phyloP scores from a whole-genome alignment of 1,284 basidiomycete species.

The Tylopilus orsonianus region DNA sequence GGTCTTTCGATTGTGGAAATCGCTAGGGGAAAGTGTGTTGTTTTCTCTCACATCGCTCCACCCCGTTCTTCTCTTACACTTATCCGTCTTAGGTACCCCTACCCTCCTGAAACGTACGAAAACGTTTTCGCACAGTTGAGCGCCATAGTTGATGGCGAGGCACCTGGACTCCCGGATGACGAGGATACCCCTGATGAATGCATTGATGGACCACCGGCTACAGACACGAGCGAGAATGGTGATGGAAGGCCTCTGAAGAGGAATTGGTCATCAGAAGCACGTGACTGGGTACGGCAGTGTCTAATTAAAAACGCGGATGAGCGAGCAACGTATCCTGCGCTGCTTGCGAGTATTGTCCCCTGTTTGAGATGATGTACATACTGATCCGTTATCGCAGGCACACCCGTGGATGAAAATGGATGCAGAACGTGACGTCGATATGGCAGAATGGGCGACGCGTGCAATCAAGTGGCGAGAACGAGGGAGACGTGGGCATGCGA shows the following conservation, averaged over 20 bases:
- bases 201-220: conserved; percentile 16
- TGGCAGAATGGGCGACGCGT: conserved; percentile 76
- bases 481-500: conserved; percentile 23
- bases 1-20: conserved; percentile 95
- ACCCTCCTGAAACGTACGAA: conserved; percentile 96
- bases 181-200: conserved; percentile 26
- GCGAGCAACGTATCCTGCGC: conserved; percentile 82
- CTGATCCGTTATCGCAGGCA: conserved; percentile 36
- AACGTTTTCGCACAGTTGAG: conserved; percentile 97
- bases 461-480: conserved; percentile 53
- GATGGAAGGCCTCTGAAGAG: conserved; percentile 18
- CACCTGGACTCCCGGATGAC: conserved; percentile 75
- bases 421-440: conserved; percentile 66
- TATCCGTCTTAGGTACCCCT: conserved; percentile 66
- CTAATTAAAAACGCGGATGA: conserved; percentile 76
- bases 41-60: background rate
- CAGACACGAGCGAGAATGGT: conserved; percentile 33
- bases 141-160: conserved; percentile 93
- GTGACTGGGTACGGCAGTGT: conserved; percentile 63
- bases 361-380: background rate
- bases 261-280: conserved; percentile 40
- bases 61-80: conserved; percentile 2
- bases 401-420: conserved; percentile 73
- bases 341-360: conserved; percentile 54
- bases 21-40: conserved; percentile 60